Evolutionary conservation across 2,329 filamentous ascomycete species (phyloP), one percentile per base, ranked within the genome.

Genomic region (Penicillium frequentans): DNA sequence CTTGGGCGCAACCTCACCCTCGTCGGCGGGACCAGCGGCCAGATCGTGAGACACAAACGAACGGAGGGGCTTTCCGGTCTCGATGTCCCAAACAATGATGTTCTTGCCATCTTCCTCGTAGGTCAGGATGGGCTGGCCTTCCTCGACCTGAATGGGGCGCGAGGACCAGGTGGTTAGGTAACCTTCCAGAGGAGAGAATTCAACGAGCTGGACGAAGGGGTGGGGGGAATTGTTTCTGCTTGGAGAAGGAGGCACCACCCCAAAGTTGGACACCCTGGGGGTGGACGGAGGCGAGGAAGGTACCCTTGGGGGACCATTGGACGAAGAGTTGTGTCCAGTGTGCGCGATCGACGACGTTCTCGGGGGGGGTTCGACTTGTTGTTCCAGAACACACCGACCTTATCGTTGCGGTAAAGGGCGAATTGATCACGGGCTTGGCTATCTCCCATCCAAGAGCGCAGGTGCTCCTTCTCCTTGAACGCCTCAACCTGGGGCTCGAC

Each of bases 291-390:
- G 93, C 93, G 62, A 99, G 85, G 77, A 86, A 99, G 54, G 93
- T 98, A 66, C 95, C 95, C 65, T 90, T 87, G 44, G 95, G 95
- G 55, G 95, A 98, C 95, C 95, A 99, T 79, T 96, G 91, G 50
- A 99, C 89, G 73, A 99, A 99, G 37, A 91, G 91, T 78, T 99
- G 95, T 59, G 95, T 99, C 95, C 95, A 99, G 82, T 96, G 90
- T 70, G 90, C 87, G 66, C 95, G 89, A 71, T 98, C 93, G 56
- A 99, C 91, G 37, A 97, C 85, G 62, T 85, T 86, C 76, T 99
- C 95, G 5, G 93, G 92, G 23, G 23, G 83, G 77, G 59, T 97
- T 93, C 77, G 90, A 93, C 79, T 96, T 95, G 82, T 96, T 96
- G 81, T 98, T 98, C 93, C 93, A 99, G 83, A 90, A 96, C 6